These are phyloP conservation scores for Poa annua DNA, from an alignment of 176 grass and related monocot genomes.

Conservation along the genomic window DNA sequence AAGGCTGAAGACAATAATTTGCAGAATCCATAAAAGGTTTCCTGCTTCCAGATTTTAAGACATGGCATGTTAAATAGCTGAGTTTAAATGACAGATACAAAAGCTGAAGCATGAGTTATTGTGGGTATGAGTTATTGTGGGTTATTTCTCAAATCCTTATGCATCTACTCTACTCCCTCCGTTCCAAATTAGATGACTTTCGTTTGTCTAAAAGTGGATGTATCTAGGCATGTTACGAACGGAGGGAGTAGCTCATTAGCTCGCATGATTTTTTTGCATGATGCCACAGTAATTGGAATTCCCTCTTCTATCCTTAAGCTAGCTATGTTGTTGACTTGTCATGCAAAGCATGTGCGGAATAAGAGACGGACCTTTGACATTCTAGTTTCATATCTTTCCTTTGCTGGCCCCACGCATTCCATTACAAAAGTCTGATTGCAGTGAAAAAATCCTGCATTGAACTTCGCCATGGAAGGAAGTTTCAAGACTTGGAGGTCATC, in stretches of 20 bases:
- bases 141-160: neutral
- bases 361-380: slow-evolving; percentile 79
- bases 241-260: too few relatives aligned
- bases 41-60: neutral
- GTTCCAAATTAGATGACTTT: too few relatives aligned
- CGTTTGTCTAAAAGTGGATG: too few relatives aligned
- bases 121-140: neutral
- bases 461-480: slow-evolving; percentile 99
- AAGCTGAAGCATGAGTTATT: slow-evolving; percentile 1
- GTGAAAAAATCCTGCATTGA: slow-evolving; percentile 84
- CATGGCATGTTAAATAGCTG: neutral
- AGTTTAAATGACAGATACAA: neutral
- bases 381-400: slow-evolving; percentile 67
- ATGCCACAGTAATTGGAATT: neutral
- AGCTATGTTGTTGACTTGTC: neutral
- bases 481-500: slow-evolving; percentile 92
- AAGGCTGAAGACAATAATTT: neutral
- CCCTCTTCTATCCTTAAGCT: neutral
- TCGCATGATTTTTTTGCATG: too few relatives aligned
- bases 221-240: too few relatives aligned
- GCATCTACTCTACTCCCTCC: neutral
- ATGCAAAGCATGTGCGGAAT: slow-evolving; percentile 32
- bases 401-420: slow-evolving; percentile 85
- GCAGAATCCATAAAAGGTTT: neutral
- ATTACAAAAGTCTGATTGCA: slow-evolving; percentile 85